Base-by-base conservation (phyloP, 106 monocot genomes). In the Dendrobium nobile region DNA sequence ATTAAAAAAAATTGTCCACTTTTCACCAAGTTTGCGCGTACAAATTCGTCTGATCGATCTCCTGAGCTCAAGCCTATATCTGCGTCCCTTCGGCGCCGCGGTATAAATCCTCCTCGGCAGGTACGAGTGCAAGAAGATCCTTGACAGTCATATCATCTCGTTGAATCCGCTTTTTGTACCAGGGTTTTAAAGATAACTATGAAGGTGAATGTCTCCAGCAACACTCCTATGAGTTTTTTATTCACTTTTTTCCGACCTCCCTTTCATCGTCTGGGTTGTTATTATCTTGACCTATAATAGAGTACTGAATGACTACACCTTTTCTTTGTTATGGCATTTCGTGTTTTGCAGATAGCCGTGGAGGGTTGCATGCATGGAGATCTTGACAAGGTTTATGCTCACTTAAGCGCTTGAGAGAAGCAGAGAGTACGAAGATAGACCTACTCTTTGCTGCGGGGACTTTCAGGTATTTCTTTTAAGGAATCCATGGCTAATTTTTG, bases 321-420 rank as follows among this genome's bases (percentile, higher is more conserved):
- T 45, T 56, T 26, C 67, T 37, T 70, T 70, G 0, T 70, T 28
- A 31, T 70, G 70, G 2, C 43, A 4, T 74, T 51, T 8, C 51
- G 48, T 78, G 41, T 20, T 37, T 10, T 16, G 22, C 87, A 97
- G 97, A 94, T 94, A 47, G 97, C 94, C 2, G 86, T 97, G 47
- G 97, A 94, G 75, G 97, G 97, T 40, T 97, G 94, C 87, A 92
- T 97, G 97, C 97, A 97, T 75, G 94, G 97, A 19, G 97, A 97
- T 54, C 94, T 97, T 22, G 97, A 97, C 79, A 81, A 65, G 40
- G 97, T 97, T 72, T 97, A 97, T 81, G 92, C 81, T 16, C 97
- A 28, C 81, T 97, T 61, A 83, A 80, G 80, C 82, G 82, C 31
- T 48, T 97, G 61, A 92, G 94, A 84, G 81, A 90, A 79, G 85